Conservation (phyloP, 345 rosid genomes). For the Anastatica hierochuntica region DNA sequence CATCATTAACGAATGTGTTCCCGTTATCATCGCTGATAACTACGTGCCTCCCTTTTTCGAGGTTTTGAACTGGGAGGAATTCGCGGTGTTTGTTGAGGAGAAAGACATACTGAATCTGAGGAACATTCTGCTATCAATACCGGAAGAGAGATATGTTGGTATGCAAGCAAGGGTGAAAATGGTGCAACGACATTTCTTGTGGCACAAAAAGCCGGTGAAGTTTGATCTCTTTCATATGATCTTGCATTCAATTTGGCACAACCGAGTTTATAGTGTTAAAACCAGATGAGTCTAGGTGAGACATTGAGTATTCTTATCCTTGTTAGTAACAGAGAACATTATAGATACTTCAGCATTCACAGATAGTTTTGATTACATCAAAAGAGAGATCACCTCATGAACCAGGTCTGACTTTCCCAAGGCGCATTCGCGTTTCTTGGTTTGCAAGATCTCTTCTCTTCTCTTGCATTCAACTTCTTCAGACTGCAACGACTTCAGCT, state of each 20-base stretch:
- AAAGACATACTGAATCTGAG: conserved; percentile 58
- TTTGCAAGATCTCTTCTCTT: background rate
- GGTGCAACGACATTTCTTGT: conserved; percentile 78
- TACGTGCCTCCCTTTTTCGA: conserved; percentile 87
- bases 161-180: conserved; percentile 58
- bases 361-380: too few species aligned
- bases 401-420: too few species aligned
- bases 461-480: background rate
- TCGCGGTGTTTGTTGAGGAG: conserved; percentile 74
- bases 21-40: conserved; percentile 79
- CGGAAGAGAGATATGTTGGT: conserved; percentile 46
- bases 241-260: conserved; percentile 78
- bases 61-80: conserved; percentile 65
- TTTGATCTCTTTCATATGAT: conserved; percentile 73
- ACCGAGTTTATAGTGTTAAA: conserved; percentile 44
- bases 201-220: conserved; percentile 72
- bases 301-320: background rate
- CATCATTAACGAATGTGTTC: conserved; percentile 65
- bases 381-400: background rate
- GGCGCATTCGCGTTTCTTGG: background rate
- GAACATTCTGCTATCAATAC: conserved; percentile 51
- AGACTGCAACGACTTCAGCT: background rate
- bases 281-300: conserved; percentile 10
- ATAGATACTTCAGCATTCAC: too few species aligned
- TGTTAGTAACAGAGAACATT: too few species aligned